Conservation (phyloP, 495 filamentous ascomycete genomes). For the Penicillium angulare region DNA sequence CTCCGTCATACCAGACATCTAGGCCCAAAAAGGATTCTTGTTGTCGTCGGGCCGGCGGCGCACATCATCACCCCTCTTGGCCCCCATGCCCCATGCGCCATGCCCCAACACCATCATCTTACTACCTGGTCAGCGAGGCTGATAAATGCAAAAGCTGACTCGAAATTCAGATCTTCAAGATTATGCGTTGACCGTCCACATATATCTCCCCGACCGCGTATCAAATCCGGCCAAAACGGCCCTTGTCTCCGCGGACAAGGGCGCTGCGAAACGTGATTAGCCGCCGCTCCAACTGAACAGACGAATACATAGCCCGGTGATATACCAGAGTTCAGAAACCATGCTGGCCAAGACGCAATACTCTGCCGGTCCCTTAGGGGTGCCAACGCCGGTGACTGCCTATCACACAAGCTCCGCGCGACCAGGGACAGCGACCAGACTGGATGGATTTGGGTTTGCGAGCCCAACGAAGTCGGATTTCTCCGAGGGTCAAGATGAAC, state of each 20-base stretch:
- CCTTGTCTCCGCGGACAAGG: slow-evolving; percentile 13
- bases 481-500: slow-evolving; percentile 67
- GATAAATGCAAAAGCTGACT: slow-evolving; percentile 8
- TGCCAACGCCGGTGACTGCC: slow-evolving; percentile 51
- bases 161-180: slow-evolving; percentile 6
- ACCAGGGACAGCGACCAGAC: slow-evolving; percentile 51
- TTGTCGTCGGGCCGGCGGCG: not conserved
- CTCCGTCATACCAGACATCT: not conserved
- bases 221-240: slow-evolving; percentile 9
- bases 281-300: no score
- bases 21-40: not conserved
- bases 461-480: slow-evolving; percentile 96
- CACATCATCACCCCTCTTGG: slow-evolving; percentile 4
- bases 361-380: slow-evolving; percentile 55
- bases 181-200: slow-evolving; percentile 20
- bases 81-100: slow-evolving; percentile 3
- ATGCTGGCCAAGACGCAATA: slow-evolving; percentile 87
- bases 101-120: no score
- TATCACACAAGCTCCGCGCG: slow-evolving; percentile 52
- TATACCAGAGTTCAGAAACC: no score
- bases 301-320: no score
- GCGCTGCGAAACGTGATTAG: slow-evolving; percentile 1
- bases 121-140: not conserved
- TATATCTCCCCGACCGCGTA: slow-evolving; percentile 5
- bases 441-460: slow-evolving; percentile 63